phyloP scores from a whole-genome alignment of 306 rosid species.

The Castanea mollissima region DNA sequence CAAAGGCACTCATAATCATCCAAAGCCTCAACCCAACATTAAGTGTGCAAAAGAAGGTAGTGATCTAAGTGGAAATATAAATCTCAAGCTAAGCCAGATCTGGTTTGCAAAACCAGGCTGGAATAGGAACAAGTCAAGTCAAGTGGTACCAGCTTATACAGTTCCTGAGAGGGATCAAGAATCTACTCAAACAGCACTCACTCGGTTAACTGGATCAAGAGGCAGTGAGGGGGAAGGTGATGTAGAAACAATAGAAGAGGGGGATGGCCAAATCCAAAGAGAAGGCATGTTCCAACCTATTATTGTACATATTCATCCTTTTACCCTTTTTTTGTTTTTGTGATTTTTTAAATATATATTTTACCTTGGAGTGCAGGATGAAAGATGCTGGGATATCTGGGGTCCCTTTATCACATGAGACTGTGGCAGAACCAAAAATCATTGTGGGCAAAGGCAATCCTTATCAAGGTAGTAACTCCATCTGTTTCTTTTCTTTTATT shows the following conservation, averaged over 20 bases:
- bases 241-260: slow-evolving; percentile 54
- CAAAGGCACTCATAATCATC: slow-evolving; percentile 92
- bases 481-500: not conserved
- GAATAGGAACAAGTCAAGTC: slow-evolving; percentile 45
- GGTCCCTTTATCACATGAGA: slow-evolving; percentile 66
- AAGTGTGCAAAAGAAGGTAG: slow-evolving; percentile 66
- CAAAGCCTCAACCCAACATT: slow-evolving; percentile 54
- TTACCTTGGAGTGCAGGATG: slow-evolving; percentile 52
- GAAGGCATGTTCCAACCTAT: slow-evolving; percentile 50
- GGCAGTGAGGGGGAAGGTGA: slow-evolving; percentile 65
- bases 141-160: slow-evolving; percentile 34
- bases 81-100: slow-evolving; percentile 51
- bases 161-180: slow-evolving; percentile 39
- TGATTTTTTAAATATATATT: slow-evolving; percentile 1
- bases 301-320: slow-evolving; percentile 13
- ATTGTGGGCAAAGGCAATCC: slow-evolving; percentile 97
- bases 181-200: slow-evolving; percentile 39
- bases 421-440: slow-evolving; percentile 86
- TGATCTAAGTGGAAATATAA: slow-evolving; percentile 12
- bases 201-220: slow-evolving; percentile 47
- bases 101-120: slow-evolving; percentile 50
- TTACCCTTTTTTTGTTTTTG: not conserved
- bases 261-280: slow-evolving; percentile 78
- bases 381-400: slow-evolving; percentile 52
- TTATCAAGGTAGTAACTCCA: slow-evolving; percentile 69